Evolutionary conservation across 257 asterid species (phyloP).

Genomic region (Nicotiana noctiflora): DNA sequence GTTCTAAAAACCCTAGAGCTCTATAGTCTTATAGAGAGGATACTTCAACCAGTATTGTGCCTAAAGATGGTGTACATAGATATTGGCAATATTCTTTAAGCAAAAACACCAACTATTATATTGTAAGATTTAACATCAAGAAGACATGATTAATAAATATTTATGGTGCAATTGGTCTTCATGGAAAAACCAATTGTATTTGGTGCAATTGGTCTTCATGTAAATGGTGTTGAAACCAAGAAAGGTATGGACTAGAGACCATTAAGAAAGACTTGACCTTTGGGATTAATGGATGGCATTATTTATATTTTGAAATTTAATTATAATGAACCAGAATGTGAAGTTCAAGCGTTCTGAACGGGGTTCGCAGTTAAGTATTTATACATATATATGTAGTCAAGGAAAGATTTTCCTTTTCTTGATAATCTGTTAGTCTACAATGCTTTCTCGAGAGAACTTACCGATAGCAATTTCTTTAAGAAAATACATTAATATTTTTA

Average conservation of each 20-base stretch:
- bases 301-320: neutral
- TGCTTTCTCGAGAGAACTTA: neutral
- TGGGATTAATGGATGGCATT: neutral
- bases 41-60: neutral
- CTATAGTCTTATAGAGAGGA: neutral
- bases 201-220: neutral
- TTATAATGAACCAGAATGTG: neutral
- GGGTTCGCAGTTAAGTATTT: too few species aligned
- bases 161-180: neutral
- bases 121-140: neutral
- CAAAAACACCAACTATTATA: neutral
- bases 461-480: neutral
- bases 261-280: constrained; percentile 4
- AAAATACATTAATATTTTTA: neutral
- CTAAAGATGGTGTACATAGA: neutral
- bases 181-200: too few species aligned
- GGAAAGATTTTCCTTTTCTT: neutral
- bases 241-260: neutral
- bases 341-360: too few species aligned
- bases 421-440: neutral
- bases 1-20: neutral
- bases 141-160: neutral
- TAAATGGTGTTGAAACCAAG: neutral
- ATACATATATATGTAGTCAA: neutral
- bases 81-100: neutral